Base-by-base conservation (phyloP, 2,329 filamentous ascomycete species). In the Aschersonia sp. region DNA sequence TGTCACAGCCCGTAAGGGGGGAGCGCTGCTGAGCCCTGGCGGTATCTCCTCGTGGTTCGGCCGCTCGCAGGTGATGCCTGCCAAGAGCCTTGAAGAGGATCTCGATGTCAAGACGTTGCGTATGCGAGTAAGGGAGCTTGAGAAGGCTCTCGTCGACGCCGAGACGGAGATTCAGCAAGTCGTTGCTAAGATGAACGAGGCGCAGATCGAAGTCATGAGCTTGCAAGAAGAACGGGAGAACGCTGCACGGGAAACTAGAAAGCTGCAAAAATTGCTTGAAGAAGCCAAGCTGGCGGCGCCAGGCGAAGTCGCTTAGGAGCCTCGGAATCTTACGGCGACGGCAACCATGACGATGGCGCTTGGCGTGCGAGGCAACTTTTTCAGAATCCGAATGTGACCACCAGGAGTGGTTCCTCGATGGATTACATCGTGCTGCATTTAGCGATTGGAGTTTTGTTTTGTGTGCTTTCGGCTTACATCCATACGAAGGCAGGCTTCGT, bases 101-200 rank as follows among this genome's bases (percentile, higher is more conserved):
- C 75, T 81, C 9, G 80, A 87, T 67, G 81, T 91, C 47, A 78
- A 85, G 51, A 72, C 77, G 50, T 78, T 98, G 35, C 85, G 89
- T 61, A 77, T 79, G 51, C 81, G 84, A 51, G 86, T 97, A 5
- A 71, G 79, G 49, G 88, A 95, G 65, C 78, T 98, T 3, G 92
- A 98, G 69, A 82, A 79, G 57, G 84, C 89, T 12, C 63, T 68
- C 3, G 61, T 63, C 6, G 63, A 67, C 38, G 62, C 65, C 9
- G 87, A 92, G 59, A 73, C 71, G 44, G 85, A 91, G 65, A 89
- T 92, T 83, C 80, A 87, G 58, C 81, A 86, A 59, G 85, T 92
- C 5, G 82, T 92, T 12, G 74, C 80, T 51, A 76, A 79, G 56
- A 91, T 94, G 81, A 89, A 85, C 65, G 71, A 73, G 56, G 84